phyloP scores from a whole-genome alignment of 345 rosid species.

The Murraya koenigii region DNA sequence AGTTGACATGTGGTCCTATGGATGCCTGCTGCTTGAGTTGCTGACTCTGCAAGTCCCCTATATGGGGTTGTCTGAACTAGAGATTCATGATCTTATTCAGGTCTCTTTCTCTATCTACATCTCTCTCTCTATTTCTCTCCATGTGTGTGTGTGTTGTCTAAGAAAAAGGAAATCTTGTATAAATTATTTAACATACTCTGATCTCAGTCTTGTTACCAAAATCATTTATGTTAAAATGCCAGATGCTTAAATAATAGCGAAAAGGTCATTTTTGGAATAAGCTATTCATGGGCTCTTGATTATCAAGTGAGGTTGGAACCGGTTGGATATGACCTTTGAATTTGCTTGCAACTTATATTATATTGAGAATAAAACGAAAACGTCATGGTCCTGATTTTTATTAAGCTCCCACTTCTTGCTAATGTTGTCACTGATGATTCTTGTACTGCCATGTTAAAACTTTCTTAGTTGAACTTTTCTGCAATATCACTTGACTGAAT shows the following conservation, averaged over 20 bases:
- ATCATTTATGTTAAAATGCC: not conserved
- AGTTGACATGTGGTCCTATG: constrained; percentile 96
- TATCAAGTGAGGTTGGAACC: not conserved
- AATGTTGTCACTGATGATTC: not conserved
- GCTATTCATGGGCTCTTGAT: not conserved
- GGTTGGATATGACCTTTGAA: not conserved
- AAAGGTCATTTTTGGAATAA: not conserved
- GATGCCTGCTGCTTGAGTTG: constrained; percentile 81
- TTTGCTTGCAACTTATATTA: not conserved
- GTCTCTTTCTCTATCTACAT: constrained; percentile 30
- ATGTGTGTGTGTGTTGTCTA: not conserved
- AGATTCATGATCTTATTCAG: constrained; percentile 72
- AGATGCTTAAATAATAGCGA: not conserved
- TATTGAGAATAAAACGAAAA: not conserved
- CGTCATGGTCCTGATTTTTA: not conserved
- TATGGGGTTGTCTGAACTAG: constrained; percentile 49
- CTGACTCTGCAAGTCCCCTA: constrained; percentile 83
- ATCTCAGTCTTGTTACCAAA: not conserved
- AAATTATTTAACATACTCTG: not conserved
- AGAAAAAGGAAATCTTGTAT: not conserved
- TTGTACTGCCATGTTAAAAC: not conserved
- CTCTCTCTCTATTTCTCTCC: not conserved
- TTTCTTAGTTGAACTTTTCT: not conserved
- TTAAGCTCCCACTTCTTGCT: not conserved
- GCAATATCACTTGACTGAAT: not conserved